Base-by-base conservation (phyloP, 257 asterid species). In the Fraxinus pennsylvanica region DNA sequence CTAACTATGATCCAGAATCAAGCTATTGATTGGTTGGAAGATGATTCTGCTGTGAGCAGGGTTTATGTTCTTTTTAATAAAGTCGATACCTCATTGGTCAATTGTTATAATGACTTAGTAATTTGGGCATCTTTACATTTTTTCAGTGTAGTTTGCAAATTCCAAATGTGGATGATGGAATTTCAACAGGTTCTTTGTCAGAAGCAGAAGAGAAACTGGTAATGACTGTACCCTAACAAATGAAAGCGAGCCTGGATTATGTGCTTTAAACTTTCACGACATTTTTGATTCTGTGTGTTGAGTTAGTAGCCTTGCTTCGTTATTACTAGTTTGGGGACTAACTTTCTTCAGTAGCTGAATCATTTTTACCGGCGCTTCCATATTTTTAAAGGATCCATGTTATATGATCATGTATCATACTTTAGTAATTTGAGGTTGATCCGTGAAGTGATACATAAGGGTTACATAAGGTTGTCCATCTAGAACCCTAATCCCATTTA, bases 171-270 rank as follows among this genome's bases (percentile, higher is more conserved):
- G 97, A 91, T 38, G 96, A 92, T 80, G 91, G 89, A 33, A 68
- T 86, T 75, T 92, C 97, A 77, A 22, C 75, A 1, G 72, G 89
- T 81, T 90, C 91, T 74, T 82, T 91, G 41, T 92, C 97, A 43
- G 98, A 94, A 84, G 92, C 90, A 38, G 98, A 94, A 82, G 98
- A 91, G 81, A 94, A 87, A 88, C 83, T 86, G 68, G 83, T 84
- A 50, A 84, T 25, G 74, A 85, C 93, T 82, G 86, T 89, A 74
- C 82, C 69, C 78, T 87, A 89, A 82, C 92, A 92, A 76, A 71
- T 82, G 84, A 87, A 81, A 85, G 97, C 88, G 81, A 78, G 89
- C 73, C 52, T 72, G 78, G 66, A 43, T 14, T 63, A 63, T 68
- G 41, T 36, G 21, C 72, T 68, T 35, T 39, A 7, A 32, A 36